Evolutionary conservation across 192 early-diverging fungal genomes (phyloP), one percentile per base, ranked within the genome.

Genomic region (Coemansia aciculifera): DNA sequence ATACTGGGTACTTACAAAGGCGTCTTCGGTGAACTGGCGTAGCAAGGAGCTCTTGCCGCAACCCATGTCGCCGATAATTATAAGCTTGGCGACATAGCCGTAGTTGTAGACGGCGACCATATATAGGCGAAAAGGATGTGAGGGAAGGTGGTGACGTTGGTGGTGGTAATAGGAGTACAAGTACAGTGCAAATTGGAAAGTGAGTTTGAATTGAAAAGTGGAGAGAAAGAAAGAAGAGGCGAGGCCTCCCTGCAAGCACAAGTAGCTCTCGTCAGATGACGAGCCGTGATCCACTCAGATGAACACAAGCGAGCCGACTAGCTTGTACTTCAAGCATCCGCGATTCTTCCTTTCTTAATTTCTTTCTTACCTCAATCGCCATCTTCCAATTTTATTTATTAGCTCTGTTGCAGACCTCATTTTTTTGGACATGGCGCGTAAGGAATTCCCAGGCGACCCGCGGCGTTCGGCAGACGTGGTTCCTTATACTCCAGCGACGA

Each of bases 1-100:
- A 12, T 54, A 54, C 11, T 9, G 52, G 24, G 27, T 37, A 78
- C 83, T 52, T 79, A 81, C 79, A 72, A 85, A 85, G 11, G 69
- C 68, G 27, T 76, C 74, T 49, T 81, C 84, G 34, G 78, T 77
- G 38, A 85, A 85, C 43, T 78, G 68, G 48, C 79, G 84, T 3
- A 85, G 78, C 44, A 85, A 69, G 24, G 80, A 79, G 76, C 80
- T 85, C 56, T 85, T 85, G 69, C 84, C 84, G 46, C 73, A 74
- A 65, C 84, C 81, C 84, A 85, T 85, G 63, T 85, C 84, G 67
- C 84, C 84, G 43, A 85, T 80, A 27, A 85, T 66, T 11, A 85
- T 83, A 63, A 85, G 75, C 78, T 85, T 85, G 67, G 81, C 81
- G 19, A 83, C 75, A 71, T 83, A 85, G 67, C 59, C 68, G 74